Evolutionary conservation across 768 basidiomycete genomes (phyloP), one percentile per base, ranked within the genome.

Genomic region (Leccinum rimulosum): DNA sequence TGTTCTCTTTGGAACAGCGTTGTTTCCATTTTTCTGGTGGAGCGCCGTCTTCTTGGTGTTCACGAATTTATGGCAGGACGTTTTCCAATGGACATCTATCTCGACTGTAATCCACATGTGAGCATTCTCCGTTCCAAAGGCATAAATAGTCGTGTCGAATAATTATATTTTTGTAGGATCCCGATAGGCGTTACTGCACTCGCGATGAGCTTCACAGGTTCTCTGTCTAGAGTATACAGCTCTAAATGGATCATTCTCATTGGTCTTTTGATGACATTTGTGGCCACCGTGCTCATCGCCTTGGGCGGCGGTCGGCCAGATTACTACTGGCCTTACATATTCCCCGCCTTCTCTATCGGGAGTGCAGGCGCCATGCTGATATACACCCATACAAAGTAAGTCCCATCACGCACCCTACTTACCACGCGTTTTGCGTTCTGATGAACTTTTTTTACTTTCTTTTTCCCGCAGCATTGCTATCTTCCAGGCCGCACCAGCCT

Each of bases 291-390:
- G 50, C 67, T 84, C n/a, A 68, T 83, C 35, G 75, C 78, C 11
- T 70, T 79, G 49, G 79, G 77, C 0, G 75, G 80, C 58, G 71
- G 78, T 56, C 62, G 61, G 6, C 72, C 75, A 14, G 72, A 71
- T 10, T 66, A 73, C 36, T 85, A 84, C 68, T 85, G 79, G 81
- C 55, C 64, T 1, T 73, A 75, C 58, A 70, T 77, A 49, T 80
- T 84, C 61, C 82, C 84, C 50, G 84, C 76, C 15, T 80, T 83
- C 63, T 56, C 74, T 22, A 58, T 84, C 48, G 82, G 82, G 9
- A 76, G 78, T 15, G 70, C 74, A 12, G 84, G 83, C 7, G 69
- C 72, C 4, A 79, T 78, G 67, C 64, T 83, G 52, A 68, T 74
- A 11, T 84, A 75, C 60, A 77, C 74, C 17, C 80, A 80, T 53